Evolutionary conservation across 306 rosid genomes (phyloP).

Genomic region (Vicia faba): DNA sequence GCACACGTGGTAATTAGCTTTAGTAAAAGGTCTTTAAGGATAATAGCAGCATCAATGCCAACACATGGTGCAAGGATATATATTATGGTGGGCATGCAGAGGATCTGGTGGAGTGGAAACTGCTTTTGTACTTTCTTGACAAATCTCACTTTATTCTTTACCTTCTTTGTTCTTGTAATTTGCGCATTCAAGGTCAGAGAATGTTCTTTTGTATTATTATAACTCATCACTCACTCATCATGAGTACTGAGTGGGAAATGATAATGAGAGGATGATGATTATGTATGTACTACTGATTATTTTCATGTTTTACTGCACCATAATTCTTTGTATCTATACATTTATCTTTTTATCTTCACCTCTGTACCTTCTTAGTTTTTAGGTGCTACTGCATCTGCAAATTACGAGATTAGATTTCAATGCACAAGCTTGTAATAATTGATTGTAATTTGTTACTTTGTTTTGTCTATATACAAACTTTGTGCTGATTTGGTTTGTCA

Average conservation of each 20-base stretch:
- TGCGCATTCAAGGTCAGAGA: constrained; percentile 46
- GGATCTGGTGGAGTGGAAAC: constrained; percentile 40
- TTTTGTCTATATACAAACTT: not conserved
- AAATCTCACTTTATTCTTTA: constrained; percentile 45
- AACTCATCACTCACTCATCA: constrained; percentile 51
- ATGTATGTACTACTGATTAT: constrained; percentile 26
- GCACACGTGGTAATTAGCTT: constrained; percentile 34
- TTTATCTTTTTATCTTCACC: not conserved
- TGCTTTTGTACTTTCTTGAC: constrained; percentile 52
- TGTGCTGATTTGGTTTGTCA: constrained; percentile 31
- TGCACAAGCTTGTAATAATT: constrained; percentile 8
- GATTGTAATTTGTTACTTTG: not conserved
- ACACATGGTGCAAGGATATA: constrained; percentile 39
- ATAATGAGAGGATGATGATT: constrained; percentile 43
- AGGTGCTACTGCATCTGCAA: not conserved
- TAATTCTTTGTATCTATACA: no score
- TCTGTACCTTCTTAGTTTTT: constrained; percentile 1
- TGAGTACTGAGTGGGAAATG: constrained; percentile 25
- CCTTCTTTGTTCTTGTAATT: constrained; percentile 41
- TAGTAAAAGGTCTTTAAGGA: constrained; percentile 29
- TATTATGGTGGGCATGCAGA: constrained; percentile 27
- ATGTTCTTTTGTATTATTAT: constrained; percentile 51
- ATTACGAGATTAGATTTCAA: not conserved
- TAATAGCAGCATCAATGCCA: constrained; percentile 35
- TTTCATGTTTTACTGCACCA: constrained; percentile 31